Conservation (phyloP, 2,329 filamentous ascomycete species). For the Triangularia setosa region DNA sequence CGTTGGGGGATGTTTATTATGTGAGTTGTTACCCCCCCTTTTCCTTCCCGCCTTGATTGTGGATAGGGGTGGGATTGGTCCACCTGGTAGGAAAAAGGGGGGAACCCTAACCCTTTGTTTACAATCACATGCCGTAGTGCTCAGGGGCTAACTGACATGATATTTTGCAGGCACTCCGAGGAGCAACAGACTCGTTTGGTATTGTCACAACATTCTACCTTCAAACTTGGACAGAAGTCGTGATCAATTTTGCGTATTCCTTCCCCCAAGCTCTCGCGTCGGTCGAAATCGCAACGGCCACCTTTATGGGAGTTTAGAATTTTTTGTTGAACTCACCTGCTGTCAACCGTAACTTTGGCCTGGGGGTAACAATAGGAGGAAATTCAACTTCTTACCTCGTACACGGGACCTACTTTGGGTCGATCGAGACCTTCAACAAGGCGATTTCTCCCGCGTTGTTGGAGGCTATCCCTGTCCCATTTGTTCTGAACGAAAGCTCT, state of each 20-base stretch:
- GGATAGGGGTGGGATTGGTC: not conserved
- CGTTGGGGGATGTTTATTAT: constrained; percentile 28
- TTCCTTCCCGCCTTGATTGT: not conserved
- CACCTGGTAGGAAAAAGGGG: too few relatives aligned
- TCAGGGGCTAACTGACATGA: not conserved
- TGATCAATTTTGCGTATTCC: constrained; percentile 34
- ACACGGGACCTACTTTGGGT: constrained; percentile 34
- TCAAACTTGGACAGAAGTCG: constrained; percentile 28
- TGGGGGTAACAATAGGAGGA: constrained; percentile 30
- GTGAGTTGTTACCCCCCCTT: constrained; percentile 21
- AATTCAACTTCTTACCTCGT: constrained; percentile 27
- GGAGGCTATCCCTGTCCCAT: constrained; percentile 18
- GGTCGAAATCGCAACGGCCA: constrained; percentile 19
- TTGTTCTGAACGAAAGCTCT: not conserved
- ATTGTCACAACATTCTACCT: constrained; percentile 37
- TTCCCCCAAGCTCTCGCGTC: constrained; percentile 19
- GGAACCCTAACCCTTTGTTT: not conserved
- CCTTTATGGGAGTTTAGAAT: constrained; percentile 28
- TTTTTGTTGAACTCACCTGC: constrained; percentile 32
- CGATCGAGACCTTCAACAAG: constrained; percentile 22
- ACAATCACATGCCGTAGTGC: not conserved
- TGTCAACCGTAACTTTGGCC: constrained; percentile 26
- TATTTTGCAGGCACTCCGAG: constrained; percentile 34
- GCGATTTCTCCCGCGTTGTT: constrained; percentile 29
- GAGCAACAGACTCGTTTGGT: constrained; percentile 39